Evolutionary conservation across 805 yeast species (phyloP).

Genomic region (Saturnispora dispora): DNA sequence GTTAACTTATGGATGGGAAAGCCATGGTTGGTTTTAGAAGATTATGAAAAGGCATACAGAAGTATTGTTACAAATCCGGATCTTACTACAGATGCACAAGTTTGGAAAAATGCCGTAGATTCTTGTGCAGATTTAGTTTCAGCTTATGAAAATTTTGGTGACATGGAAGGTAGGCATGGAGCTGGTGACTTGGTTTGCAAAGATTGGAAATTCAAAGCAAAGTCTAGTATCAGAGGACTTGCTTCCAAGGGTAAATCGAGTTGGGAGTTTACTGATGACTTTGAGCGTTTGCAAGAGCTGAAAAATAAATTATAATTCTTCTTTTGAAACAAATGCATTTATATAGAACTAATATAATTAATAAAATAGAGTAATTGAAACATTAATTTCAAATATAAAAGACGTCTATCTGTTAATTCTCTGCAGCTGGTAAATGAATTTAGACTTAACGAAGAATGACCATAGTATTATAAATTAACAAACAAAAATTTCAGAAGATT

Average conservation of each 20-base stretch:
- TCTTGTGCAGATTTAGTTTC: constrained; percentile 71
- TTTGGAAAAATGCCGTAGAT: constrained; percentile 75
- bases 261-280: constrained; percentile 78
- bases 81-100: constrained; percentile 46
- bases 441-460: too few species aligned
- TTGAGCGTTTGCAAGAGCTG: constrained; percentile 51
- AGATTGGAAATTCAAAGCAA: constrained; percentile 85
- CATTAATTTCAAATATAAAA: not conserved
- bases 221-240: constrained; percentile 59
- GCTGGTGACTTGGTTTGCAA: constrained; percentile 81
- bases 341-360: not conserved
- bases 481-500: too few species aligned
- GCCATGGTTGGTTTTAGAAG: constrained; percentile 83
- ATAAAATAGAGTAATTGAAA: not conserved
- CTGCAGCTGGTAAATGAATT: too few species aligned
- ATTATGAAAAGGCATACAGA: constrained; percentile 80
- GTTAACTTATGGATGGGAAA: constrained; percentile 79
- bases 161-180: constrained; percentile 64
- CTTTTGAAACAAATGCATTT: not conserved
- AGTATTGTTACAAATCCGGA: constrained; percentile 59
- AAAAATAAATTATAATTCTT: constrained; percentile 33
- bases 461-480: too few species aligned
- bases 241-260: constrained; percentile 67
- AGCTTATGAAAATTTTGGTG: constrained; percentile 85
- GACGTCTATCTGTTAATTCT: too few species aligned